Conservation (phyloP, 495 filamentous ascomycete species). For the Aspergillus avenaceus region DNA sequence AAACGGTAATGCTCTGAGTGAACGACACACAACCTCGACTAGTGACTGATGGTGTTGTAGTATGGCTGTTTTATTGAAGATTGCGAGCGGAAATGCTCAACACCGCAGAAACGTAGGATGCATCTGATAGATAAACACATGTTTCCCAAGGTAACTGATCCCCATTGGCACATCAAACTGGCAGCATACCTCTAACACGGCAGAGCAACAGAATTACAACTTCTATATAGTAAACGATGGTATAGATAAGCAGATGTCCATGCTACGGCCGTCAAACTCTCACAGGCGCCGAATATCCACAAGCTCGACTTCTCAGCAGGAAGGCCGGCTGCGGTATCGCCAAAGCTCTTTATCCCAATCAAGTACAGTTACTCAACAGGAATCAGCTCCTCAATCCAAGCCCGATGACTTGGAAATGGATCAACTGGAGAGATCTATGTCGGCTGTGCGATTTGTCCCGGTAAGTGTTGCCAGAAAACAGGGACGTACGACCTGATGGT, state of each 20-base stretch:
- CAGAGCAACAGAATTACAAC: conserved; percentile 63
- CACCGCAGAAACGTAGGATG: conserved; percentile 74
- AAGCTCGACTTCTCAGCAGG: conserved; percentile 36
- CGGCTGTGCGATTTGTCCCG: conserved; percentile 77
- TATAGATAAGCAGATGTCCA: conserved; percentile 75
- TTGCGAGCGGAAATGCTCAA: conserved; percentile 82
- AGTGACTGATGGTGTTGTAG: conserved; percentile 32
- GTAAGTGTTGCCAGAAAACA: conserved; percentile 52
- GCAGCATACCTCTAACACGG: conserved; percentile 1
- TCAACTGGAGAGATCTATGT: conserved; percentile 74
- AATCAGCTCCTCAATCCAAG: not conserved
- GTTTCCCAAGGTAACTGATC: conserved; percentile 64
- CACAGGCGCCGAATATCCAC: conserved; percentile 50
- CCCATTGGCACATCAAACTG: not conserved
- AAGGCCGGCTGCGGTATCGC: conserved; percentile 35
- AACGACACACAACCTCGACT: not conserved
- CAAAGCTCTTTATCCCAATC: conserved; percentile 31
- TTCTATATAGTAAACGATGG: conserved; percentile 85
- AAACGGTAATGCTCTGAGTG: conserved; percentile 54
- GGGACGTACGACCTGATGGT: not conserved
- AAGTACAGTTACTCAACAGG: conserved; percentile 2
- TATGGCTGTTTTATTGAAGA: conserved; percentile 86
- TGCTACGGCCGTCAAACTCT: conserved; percentile 52
- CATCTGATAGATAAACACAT: conserved; percentile 93
- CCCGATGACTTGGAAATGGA: conserved; percentile 60